Conservation (phyloP, 179 eudicot genomes). For the Corrigiola litoralis region DNA sequence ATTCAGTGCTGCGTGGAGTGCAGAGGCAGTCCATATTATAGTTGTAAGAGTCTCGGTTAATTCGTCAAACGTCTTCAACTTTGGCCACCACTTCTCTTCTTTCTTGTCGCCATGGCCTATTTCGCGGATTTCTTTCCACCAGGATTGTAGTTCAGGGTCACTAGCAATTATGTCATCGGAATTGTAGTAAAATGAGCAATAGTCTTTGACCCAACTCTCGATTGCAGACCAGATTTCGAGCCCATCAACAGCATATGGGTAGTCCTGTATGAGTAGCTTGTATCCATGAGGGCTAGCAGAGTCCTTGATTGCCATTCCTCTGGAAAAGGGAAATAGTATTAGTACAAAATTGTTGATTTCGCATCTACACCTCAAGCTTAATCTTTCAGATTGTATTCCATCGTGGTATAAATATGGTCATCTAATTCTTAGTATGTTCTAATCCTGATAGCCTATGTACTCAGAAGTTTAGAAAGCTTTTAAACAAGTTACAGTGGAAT, state of each 20-base stretch:
- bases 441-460: too few species aligned
- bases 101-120: constrained; percentile 79
- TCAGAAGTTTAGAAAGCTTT: too few species aligned
- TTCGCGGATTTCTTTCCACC: constrained; percentile 77
- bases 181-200: constrained; percentile 54
- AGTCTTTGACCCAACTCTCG: constrained; percentile 64
- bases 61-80: constrained; percentile 53
- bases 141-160: constrained; percentile 61
- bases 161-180: constrained; percentile 32
- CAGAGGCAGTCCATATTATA: constrained; percentile 82
- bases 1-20: constrained; percentile 73
- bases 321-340: constrained; percentile 26
- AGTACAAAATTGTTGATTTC: too few species aligned
- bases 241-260: constrained; percentile 88
- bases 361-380: too few species aligned
- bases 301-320: constrained; percentile 81
- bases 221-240: constrained; percentile 82
- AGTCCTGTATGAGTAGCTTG: constrained; percentile 65
- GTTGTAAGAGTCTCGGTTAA: constrained; percentile 50
- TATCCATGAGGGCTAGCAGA: constrained; percentile 42
- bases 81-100: constrained; percentile 73
- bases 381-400: too few species aligned
- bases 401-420: too few species aligned
- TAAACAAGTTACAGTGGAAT: too few species aligned
- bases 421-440: too few species aligned